These are phyloP conservation scores for Fraxinus nigra DNA, from an alignment of 305 asterid genomes.

Conservation along the genomic window DNA sequence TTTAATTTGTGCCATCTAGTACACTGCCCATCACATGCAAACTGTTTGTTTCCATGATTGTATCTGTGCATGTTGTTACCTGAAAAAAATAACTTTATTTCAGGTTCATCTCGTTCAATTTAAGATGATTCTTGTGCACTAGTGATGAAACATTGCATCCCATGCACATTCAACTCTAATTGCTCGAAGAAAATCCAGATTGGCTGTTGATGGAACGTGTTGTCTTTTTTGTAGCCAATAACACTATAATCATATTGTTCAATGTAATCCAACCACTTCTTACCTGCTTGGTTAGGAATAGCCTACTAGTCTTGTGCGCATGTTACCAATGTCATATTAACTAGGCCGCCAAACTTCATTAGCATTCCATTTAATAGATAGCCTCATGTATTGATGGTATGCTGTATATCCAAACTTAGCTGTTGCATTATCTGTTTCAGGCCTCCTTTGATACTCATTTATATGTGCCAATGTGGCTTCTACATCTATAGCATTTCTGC, in stretches of 20 bases:
- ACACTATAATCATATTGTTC: background rate
- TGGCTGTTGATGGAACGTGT: slow-evolving; percentile 2
- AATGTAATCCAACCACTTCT: background rate
- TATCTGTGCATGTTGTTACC: background rate
- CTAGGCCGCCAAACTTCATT: background rate
- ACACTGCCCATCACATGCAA: background rate
- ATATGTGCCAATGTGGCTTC: slow-evolving; percentile 96
- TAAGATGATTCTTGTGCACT: background rate
- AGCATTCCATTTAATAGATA: background rate
- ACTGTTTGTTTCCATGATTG: background rate
- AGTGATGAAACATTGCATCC: background rate
- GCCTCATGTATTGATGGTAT: background rate
- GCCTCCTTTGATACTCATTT: slow-evolving; percentile 58
- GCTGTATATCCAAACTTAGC: slow-evolving; percentile 12
- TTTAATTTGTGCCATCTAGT: background rate
- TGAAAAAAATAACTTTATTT: background rate
- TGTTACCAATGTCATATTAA: background rate
- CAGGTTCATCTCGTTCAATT: background rate
- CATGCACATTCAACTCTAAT: background rate
- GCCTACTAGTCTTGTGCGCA: background rate
- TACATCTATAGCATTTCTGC: slow-evolving; percentile 78
- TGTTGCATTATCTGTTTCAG: slow-evolving; percentile 37
- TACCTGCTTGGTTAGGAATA: background rate
- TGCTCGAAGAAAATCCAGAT: background rate
- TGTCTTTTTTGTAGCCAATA: background rate